Conservation (phyloP, 164 flowering plant genomes). For the Vitis rupestris region DNA sequence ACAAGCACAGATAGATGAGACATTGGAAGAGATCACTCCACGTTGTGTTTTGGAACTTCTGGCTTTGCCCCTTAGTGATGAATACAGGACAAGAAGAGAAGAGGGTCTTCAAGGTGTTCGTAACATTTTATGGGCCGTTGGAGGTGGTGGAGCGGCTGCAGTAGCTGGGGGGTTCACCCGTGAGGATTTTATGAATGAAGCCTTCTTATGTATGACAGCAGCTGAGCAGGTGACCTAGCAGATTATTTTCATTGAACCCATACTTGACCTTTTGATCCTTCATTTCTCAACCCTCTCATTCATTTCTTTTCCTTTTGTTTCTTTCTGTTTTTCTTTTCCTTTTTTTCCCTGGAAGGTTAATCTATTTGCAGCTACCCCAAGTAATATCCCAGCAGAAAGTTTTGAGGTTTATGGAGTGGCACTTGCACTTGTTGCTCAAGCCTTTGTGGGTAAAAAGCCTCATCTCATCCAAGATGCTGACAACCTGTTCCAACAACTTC, state of each 20-base stretch:
- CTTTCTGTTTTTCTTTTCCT: background rate
- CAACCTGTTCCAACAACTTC: constrained; percentile 84
- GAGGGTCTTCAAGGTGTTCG: constrained; percentile 95
- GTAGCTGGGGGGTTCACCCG: constrained; percentile 94
- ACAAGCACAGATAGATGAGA: constrained; percentile 92
- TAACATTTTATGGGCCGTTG: constrained; percentile 94
- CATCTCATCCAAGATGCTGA: constrained; percentile 84
- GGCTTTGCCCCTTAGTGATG: constrained; percentile 76
- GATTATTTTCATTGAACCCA: background rate
- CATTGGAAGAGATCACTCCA: constrained; percentile 93
- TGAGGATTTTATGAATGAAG: constrained; percentile 91
- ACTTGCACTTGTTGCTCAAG: constrained; percentile 92
- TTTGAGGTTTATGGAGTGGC: constrained; percentile 97
- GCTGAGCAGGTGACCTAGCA: constrained; percentile 69
- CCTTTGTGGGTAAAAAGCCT: constrained; percentile 82
- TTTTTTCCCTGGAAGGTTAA: constrained; percentile 55
- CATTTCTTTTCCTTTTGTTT: background rate
- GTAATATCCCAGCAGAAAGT: constrained; percentile 84
- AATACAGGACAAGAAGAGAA: constrained; percentile 52
- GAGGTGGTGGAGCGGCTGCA: constrained; percentile 93
- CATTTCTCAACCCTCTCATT: too few relatives aligned
- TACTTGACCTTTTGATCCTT: background rate
- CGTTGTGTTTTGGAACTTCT: constrained; percentile 86
- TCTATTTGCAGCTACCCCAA: constrained; percentile 81
- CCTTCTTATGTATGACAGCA: constrained; percentile 82